These are phyloP conservation scores for Pyrus bretschneideri DNA, from an alignment of 306 rosid genomes.

Conservation along the genomic window DNA sequence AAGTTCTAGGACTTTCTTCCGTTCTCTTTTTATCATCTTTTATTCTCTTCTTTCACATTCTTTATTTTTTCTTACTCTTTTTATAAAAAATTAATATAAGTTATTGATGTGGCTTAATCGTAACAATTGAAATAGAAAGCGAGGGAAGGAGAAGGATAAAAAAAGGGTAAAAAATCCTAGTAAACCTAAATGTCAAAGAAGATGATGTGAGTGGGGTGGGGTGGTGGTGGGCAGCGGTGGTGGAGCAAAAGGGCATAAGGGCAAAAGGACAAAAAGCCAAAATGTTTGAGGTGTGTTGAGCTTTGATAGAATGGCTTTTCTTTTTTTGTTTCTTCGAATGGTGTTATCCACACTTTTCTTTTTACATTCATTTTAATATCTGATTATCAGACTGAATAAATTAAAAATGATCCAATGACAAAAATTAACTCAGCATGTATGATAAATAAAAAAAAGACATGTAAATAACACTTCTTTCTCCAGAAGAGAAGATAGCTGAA, in stretches of 20 bases:
- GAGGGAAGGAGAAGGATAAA: no score
- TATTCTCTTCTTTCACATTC: accelerated
- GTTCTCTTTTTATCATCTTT: no score
- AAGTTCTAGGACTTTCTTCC: accelerated
- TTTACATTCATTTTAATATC: no score
- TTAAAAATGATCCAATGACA: no score
- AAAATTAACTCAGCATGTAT: no score
- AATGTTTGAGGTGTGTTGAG: not conserved
- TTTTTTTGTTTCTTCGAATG: no score
- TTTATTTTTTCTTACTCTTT: no score
- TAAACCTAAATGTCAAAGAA: not conserved
- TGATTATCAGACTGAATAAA: no score
- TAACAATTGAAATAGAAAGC: accelerated
- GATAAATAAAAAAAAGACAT: no score
- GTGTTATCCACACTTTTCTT: no score
- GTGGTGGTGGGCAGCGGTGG: not conserved
- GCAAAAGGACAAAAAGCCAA: not conserved
- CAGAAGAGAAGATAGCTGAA: not conserved
- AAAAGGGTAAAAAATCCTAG: not conserved
- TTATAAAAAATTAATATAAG: no score
- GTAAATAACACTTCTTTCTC: no score
- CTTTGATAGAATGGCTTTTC: not conserved
- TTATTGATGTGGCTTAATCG: accelerated
- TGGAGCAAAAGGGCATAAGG: not conserved
- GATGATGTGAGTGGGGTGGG: not conserved